Conservation (phyloP, 2,329 filamentous ascomycete genomes). For the Blastomyces silverae region DNA sequence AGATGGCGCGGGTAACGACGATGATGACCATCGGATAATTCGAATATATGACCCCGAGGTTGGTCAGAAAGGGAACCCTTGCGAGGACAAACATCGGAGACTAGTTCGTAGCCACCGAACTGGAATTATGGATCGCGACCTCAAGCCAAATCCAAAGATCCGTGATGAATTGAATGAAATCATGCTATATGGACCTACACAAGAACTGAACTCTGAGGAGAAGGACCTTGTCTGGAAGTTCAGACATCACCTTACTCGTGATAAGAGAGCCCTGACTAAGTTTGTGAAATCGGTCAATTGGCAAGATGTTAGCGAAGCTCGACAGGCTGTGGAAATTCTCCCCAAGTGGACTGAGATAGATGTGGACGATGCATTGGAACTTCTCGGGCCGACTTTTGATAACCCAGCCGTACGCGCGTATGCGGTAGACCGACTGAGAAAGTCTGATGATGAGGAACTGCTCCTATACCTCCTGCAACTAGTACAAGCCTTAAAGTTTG, state of each 20-base stretch:
- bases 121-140: constrained; percentile 86
- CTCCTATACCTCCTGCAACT: constrained; percentile 87
- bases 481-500: constrained; percentile 92
- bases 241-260: constrained; percentile 82
- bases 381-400: constrained; percentile 86
- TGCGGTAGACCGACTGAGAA: constrained; percentile 82
- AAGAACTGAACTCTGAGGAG: constrained; percentile 79
- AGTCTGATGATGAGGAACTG: constrained; percentile 87
- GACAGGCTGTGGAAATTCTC: constrained; percentile 82
- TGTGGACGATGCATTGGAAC: constrained; percentile 88
- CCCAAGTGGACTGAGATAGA: constrained; percentile 95
- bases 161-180: constrained; percentile 89
- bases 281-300: constrained; percentile 98
- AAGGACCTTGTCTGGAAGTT: constrained; percentile 98
- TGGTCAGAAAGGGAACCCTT: constrained; percentile 81
- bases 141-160: constrained; percentile 93
- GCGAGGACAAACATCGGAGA: constrained; percentile 87
- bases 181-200: constrained; percentile 86
- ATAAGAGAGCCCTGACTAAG: constrained; percentile 89
- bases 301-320: constrained; percentile 75
- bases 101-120: constrained; percentile 88
- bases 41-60: constrained; percentile 91
- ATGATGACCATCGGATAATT: constrained; percentile 55
- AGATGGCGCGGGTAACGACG: constrained; percentile 54
- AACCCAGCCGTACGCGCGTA: constrained; percentile 84